Percentiles rank a stretch among this genome's conserved stretches.
These are phyloP conservation scores for Colletotrichum tropicicola DNA, from an alignment of 2,329 filamentous ascomycete species.

Conservation along the genomic window DNA sequence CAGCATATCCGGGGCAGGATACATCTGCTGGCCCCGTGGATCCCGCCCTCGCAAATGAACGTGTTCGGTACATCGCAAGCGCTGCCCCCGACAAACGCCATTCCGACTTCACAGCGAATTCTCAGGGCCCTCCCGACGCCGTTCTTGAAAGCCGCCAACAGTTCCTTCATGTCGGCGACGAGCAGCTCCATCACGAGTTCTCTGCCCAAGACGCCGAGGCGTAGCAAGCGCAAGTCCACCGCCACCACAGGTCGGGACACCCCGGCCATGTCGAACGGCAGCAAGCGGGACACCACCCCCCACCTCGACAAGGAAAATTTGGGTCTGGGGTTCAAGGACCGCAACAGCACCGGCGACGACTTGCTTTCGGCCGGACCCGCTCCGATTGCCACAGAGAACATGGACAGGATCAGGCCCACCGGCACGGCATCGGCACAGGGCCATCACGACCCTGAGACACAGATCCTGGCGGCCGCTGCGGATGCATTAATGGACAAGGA, in stretches of 20 bases:
- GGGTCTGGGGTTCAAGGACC: conserved; percentile 37
- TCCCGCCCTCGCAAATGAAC: conserved; percentile 92
- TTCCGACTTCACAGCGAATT: conserved; percentile 92
- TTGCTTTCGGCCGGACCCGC: conserved; percentile 28
- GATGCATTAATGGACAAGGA: conserved; percentile 75
- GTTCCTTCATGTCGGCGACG: conserved; percentile 92
- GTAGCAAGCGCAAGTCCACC: conserved; percentile 67
- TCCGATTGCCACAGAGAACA: conserved; percentile 52
- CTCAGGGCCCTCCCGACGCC: conserved; percentile 89
- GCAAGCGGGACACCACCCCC: conserved; percentile 45
- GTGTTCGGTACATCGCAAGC: conserved; percentile 78
- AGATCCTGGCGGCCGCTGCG: conserved; percentile 61
- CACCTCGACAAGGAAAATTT: conserved; percentile 62
- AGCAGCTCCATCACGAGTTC: conserved; percentile 86
- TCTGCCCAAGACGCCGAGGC: conserved; percentile 71
- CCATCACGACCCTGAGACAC: conserved; percentile 36
- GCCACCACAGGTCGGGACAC: conserved; percentile 48
- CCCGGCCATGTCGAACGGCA: conserved; percentile 32
- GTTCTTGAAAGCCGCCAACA: conserved; percentile 92
- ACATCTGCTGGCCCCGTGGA: conserved; percentile 95
- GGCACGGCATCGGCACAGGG: conserved; percentile 24
- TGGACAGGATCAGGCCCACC: conserved; percentile 55
- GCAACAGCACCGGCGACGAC: conserved; percentile 32
- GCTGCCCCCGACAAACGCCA: conserved; percentile 81
- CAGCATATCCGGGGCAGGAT: conserved; percentile 95